phyloP scores from a whole-genome alignment of 1,284 basidiomycete genomes.

The Rhizoctonia solani region DNA sequence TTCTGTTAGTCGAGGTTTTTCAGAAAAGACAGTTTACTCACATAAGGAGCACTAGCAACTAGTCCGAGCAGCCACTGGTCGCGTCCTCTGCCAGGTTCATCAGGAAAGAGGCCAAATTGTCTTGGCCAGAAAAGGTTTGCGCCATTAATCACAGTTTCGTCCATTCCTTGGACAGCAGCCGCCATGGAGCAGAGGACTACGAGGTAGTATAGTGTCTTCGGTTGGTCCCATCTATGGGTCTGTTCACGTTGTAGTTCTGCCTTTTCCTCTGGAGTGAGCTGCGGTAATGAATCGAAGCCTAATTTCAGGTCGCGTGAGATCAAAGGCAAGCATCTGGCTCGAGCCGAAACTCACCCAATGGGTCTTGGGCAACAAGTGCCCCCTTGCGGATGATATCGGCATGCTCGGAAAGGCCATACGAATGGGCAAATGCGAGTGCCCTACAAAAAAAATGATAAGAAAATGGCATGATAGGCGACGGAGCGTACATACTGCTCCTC shows the following conservation, averaged over 20 bases:
- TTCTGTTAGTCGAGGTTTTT: constrained; percentile 25
- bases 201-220: constrained; percentile 58
- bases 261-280: constrained; percentile 65
- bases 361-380: constrained; percentile 66
- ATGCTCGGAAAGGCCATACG: constrained; percentile 57
- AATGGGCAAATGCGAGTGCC: constrained; percentile 50
- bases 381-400: constrained; percentile 60
- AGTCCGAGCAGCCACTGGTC: constrained; percentile 74
- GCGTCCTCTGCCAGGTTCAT: constrained; percentile 43
- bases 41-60: constrained; percentile 76
- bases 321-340: not conserved
- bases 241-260: constrained; percentile 55
- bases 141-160: constrained; percentile 71
- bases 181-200: constrained; percentile 64
- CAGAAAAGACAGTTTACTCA: constrained; percentile 47
- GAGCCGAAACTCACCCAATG: constrained; percentile 44
- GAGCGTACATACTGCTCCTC: constrained; percentile 40
- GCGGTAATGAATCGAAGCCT: constrained; percentile 56
- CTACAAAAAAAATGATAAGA: constrained; percentile 1
- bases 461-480: not conserved
- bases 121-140: constrained; percentile 70
- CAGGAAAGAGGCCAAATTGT: constrained; percentile 60
- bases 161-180: constrained; percentile 75
- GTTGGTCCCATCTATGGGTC: constrained; percentile 67
- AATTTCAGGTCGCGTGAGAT: not conserved